A percentile compares a stretch with the other conserved stretches of the same genome.
Conservation (phyloP, 495 filamentous ascomycete genomes). For the Darksidea phi region DNA sequence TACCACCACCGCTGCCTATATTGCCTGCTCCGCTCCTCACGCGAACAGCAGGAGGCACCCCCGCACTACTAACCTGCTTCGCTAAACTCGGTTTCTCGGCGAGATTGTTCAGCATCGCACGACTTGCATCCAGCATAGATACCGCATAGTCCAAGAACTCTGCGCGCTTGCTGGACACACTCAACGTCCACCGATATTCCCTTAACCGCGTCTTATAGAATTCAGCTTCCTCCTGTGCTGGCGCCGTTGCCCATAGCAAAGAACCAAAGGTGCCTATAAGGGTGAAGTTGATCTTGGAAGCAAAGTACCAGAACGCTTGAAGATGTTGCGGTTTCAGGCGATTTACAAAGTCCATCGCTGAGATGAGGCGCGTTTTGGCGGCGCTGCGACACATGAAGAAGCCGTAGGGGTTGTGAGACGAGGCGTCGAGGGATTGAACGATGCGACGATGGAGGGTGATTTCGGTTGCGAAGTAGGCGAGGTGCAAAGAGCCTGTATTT, state of each 20-base stretch:
- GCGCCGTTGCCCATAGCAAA: conserved; percentile 82
- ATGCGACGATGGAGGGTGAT: conserved; percentile 83
- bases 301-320: conserved; percentile 61
- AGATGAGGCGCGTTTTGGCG: conserved; percentile 68
- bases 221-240: conserved; percentile 86
- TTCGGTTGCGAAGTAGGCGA: conserved; percentile 81
- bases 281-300: conserved; percentile 77
- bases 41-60: conserved; percentile 31
- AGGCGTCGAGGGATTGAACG: conserved; percentile 63
- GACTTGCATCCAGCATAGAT: conserved; percentile 61
- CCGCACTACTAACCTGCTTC: conserved; percentile 35
- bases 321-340: conserved; percentile 44
- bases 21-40: not conserved
- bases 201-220: conserved; percentile 84
- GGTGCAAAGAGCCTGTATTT: conserved; percentile 68
- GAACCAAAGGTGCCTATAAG: conserved; percentile 78
- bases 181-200: conserved; percentile 93
- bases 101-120: conserved; percentile 42
- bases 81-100: conserved; percentile 41
- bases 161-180: conserved; percentile 77
- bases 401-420: conserved; percentile 65
- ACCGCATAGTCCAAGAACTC: conserved; percentile 76
- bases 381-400: conserved; percentile 94
- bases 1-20: too few species aligned
- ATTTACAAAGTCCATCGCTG: conserved; percentile 49